phyloP scores from a whole-genome alignment of 2,329 filamentous ascomycete genomes.

The Amesomyces nigricolor region DNA sequence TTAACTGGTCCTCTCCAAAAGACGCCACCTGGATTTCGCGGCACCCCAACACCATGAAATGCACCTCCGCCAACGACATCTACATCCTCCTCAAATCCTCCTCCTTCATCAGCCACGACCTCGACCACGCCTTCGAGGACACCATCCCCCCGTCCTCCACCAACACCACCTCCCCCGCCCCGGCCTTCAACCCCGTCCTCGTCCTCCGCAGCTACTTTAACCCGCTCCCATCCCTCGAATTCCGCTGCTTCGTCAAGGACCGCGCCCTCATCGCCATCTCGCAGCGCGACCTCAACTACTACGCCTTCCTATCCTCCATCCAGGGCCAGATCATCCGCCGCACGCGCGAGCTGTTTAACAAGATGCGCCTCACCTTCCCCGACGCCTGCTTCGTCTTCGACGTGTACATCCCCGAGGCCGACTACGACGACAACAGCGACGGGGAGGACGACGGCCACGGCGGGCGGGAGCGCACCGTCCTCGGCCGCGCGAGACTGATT shows the following conservation, averaged over 20 bases:
- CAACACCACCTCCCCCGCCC: conserved; percentile 24
- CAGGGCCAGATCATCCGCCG: conserved; percentile 59
- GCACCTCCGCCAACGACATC: conserved; percentile 79
- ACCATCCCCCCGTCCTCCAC: conserved; percentile 42
- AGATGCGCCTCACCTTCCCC: conserved; percentile 70
- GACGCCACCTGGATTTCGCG: conserved; percentile 89
- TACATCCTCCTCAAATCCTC: conserved; percentile 93
- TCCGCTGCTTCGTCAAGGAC: conserved; percentile 88
- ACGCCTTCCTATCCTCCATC: conserved; percentile 67
- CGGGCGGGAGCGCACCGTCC: conserved; percentile 41
- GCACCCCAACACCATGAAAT: conserved; percentile 85
- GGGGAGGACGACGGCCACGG: conserved; percentile 35
- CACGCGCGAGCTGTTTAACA: conserved; percentile 73
- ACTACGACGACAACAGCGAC: conserved; percentile 33
- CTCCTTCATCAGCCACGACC: conserved; percentile 88
- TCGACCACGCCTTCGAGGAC: conserved; percentile 88
- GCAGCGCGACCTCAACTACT: conserved; percentile 87
- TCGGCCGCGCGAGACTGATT: conserved; percentile 75
- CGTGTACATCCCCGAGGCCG: conserved; percentile 74
- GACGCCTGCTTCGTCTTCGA: conserved; percentile 86
- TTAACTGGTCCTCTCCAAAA: conserved; percentile 97
- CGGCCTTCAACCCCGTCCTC: conserved; percentile 64
- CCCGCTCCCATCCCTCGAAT: conserved; percentile 86
- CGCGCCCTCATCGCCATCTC: conserved; percentile 74
- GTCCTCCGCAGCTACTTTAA: conserved; percentile 84